These are phyloP conservation scores for Colletotrichum navitas DNA, from an alignment of 2,329 filamentous ascomycete species.

Conservation along the genomic window DNA sequence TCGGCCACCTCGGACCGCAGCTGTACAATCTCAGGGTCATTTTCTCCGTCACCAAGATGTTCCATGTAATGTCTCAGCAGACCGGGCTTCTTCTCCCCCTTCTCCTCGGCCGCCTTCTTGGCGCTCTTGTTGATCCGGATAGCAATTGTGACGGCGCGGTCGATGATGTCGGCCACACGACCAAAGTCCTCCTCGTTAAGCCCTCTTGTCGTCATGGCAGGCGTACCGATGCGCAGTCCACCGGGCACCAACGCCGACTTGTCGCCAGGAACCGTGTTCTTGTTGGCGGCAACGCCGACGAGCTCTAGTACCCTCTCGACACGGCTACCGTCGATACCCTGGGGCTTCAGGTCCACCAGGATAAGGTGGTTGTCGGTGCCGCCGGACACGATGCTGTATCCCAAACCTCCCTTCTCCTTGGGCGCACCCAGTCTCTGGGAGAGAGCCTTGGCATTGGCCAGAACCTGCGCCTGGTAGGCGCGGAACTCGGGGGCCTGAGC, in stretches of 20 bases:
- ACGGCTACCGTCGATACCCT: conserved; percentile 87
- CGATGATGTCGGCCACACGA: conserved; percentile 86
- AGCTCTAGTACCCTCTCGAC: conserved; percentile 92
- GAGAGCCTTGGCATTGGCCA: conserved; percentile 91
- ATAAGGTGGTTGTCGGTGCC: conserved; percentile 99
- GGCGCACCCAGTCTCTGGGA: conserved; percentile 74
- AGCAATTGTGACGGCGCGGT: conserved; percentile 84
- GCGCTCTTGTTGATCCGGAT: conserved; percentile 80
- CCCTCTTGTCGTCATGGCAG: conserved; percentile 98
- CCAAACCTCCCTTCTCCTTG: conserved; percentile 82
- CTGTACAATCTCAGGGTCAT: conserved; percentile 78
- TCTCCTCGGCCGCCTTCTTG: conserved; percentile 75
- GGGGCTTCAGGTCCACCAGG: conserved; percentile 89
- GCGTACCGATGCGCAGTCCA: conserved; percentile 92
- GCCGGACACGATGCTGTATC: conserved; percentile 90
- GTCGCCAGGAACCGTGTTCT: conserved; percentile 98
- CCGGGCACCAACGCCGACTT: conserved; percentile 93
- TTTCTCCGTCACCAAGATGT: conserved; percentile 75
- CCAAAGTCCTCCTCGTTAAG: conserved; percentile 90
- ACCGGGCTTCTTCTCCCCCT: conserved; percentile 73
- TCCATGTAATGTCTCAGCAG: conserved; percentile 77
- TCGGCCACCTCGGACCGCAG: conserved; percentile 80
- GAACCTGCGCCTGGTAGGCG: conserved; percentile 89
- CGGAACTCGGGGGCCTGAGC: conserved; percentile 91
- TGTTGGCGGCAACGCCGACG: conserved; percentile 97